A percentile compares a stretch with the other conserved stretches of the same genome.
Evolutionary conservation across 306 rosid species (phyloP).

Genomic region (Dryas octopetala): DNA sequence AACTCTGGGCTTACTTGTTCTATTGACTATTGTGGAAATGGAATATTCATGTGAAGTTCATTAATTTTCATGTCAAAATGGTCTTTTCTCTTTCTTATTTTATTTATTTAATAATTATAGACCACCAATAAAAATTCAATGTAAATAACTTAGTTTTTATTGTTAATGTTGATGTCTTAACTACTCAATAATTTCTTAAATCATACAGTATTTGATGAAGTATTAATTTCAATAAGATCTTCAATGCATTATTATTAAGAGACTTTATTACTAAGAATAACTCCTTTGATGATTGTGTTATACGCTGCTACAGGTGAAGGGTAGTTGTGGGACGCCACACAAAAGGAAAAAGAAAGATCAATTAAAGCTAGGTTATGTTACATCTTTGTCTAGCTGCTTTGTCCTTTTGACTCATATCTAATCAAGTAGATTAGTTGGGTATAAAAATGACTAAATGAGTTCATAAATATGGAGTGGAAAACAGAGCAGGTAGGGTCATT

Average conservation of each 20-base stretch:
- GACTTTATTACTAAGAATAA: not conserved
- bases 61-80: not conserved
- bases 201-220: not conserved
- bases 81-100: not conserved
- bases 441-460: not conserved
- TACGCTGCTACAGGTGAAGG: not conserved
- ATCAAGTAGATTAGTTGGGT: not conserved
- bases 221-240: not conserved
- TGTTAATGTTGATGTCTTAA: not conserved
- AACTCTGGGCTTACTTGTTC: not conserved
- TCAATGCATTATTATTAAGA: not conserved
- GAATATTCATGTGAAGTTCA: slow-evolving; percentile 26
- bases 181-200: not conserved
- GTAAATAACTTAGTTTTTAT: no score
- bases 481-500: no score
- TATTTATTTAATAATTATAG: not conserved
- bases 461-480: not conserved
- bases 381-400: not conserved
- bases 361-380: not conserved
- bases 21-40: not conserved
- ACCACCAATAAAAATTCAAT: not conserved
- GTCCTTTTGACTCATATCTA: not conserved
- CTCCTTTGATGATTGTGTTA: not conserved
- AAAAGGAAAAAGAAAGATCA: not conserved
- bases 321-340: not conserved